A percentile compares a stretch with the other conserved stretches of the same genome.
Evolutionary conservation across 768 basidiomycete species (phyloP).

Genomic region (Leccinum aurantiacum): DNA sequence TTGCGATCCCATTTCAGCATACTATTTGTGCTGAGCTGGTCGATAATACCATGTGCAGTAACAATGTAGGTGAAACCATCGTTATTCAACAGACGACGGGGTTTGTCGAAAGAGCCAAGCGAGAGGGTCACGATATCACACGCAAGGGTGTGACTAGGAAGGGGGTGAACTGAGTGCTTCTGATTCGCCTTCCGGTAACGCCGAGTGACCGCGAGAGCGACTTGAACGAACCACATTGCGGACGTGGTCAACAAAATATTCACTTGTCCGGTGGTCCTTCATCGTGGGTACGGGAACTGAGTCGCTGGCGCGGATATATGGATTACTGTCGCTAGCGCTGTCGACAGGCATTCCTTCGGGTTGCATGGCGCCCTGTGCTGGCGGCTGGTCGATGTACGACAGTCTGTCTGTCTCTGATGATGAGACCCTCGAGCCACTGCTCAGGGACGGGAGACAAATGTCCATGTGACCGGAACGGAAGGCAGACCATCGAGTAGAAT

Average conservation of each 20-base stretch:
- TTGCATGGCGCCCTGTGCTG: not conserved
- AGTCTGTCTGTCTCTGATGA: not conserved
- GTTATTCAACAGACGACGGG: conserved; percentile 38
- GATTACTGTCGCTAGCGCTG: not conserved
- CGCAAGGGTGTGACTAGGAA: conserved; percentile 1
- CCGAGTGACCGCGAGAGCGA: not conserved
- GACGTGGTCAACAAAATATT: not conserved
- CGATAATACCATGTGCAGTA: conserved; percentile 42
- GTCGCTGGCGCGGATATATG: not conserved
- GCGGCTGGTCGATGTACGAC: not conserved
- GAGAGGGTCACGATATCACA: conserved; percentile 13
- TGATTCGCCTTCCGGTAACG: not conserved
- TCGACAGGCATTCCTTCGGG: not conserved
- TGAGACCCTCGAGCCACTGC: not conserved
- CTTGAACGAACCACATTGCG: not conserved
- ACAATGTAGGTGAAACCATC: conserved; percentile 27
- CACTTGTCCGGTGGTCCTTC: conserved; percentile 1
- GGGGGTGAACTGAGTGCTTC: not conserved
- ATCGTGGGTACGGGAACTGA: not conserved
- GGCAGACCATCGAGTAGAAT: conserved; percentile 17
- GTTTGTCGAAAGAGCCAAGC: conserved; percentile 37
- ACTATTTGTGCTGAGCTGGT: conserved; percentile 24
- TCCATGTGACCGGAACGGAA: conserved; percentile 30
- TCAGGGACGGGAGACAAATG: conserved; percentile 11
- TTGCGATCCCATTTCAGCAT: conserved; percentile 16